Evolutionary conservation across 352 stramenopile genomes (phyloP).

Genomic region (Pythium dissimile): DNA sequence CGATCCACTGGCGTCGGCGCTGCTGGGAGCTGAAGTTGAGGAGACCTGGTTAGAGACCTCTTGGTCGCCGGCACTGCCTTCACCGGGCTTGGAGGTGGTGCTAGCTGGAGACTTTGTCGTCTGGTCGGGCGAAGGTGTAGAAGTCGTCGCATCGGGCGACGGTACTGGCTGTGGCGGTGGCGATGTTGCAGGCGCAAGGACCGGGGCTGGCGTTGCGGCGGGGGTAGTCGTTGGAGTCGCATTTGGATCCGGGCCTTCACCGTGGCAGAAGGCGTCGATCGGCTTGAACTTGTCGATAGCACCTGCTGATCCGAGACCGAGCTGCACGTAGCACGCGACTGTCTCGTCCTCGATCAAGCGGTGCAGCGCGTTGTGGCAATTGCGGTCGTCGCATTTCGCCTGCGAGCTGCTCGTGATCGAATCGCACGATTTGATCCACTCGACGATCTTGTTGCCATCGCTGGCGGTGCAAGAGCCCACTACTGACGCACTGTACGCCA

Average conservation of each 20-base stretch:
- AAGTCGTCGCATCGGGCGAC: too few species aligned
- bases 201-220: not conserved
- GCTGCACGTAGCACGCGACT: conserved; percentile 30
- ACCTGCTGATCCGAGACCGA: conserved; percentile 24
- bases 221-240: not conserved
- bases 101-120: too few species aligned
- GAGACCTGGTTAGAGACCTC: too few species aligned
- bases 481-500: conserved; percentile 3
- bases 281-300: conserved; percentile 35
- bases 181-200: not conserved
- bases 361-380: conserved; percentile 37
- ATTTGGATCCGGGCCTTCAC: conserved; percentile 31
- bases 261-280: conserved; percentile 43
- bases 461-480: conserved; percentile 21
- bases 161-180: too few species aligned
- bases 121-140: too few species aligned
- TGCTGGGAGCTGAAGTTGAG: too few species aligned
- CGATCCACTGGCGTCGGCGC: too few species aligned
- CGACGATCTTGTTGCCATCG: conserved; percentile 14
- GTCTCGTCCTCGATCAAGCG: conserved; percentile 37
- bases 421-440: conserved; percentile 34
- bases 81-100: too few species aligned
- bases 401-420: conserved; percentile 34
- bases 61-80: too few species aligned
- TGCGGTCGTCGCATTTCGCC: conserved; percentile 32